Conservation (phyloP, 2,329 filamentous ascomycete species). For the Tolypocladium pustulatum region DNA sequence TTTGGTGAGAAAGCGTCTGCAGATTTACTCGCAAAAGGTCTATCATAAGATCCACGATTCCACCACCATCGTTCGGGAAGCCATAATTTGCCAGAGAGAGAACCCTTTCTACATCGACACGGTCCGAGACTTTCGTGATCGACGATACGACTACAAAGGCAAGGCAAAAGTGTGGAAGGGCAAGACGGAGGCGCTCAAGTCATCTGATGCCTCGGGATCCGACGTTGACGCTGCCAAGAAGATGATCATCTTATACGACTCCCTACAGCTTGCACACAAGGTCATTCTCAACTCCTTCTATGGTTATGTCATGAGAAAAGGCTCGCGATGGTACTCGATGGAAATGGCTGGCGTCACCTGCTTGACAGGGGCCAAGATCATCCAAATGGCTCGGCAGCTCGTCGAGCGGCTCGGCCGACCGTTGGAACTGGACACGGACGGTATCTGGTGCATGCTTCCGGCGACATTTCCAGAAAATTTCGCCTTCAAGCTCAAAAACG, state of each 20-base stretch:
- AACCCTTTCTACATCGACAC: constrained; percentile 98
- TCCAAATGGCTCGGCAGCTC: constrained; percentile 87
- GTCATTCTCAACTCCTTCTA: constrained; percentile 99
- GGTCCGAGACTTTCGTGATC: constrained; percentile 90
- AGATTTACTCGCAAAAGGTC: constrained; percentile 94
- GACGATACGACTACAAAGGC: constrained; percentile 96
- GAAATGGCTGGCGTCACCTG: constrained; percentile 99
- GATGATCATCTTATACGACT: constrained; percentile 96
- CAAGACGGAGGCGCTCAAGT: constrained; percentile 80
- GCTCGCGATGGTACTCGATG: constrained; percentile 97
- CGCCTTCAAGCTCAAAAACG: constrained; percentile 83
- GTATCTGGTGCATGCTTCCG: constrained; percentile 99
- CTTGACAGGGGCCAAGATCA: constrained; percentile 90
- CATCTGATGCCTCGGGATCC: constrained; percentile 59
- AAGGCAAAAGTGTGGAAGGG: constrained; percentile 98
- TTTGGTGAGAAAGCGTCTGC: constrained; percentile 75
- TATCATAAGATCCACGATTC: constrained; percentile 98
- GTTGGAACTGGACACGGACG: constrained; percentile 91
- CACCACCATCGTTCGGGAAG: constrained; percentile 84
- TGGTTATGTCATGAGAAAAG: constrained; percentile 98
- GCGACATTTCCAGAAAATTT: constrained; percentile 97
- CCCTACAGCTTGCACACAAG: constrained; percentile 92
- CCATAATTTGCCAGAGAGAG: constrained; percentile 95
- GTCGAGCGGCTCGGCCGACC: constrained; percentile 90
- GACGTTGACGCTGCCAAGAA: constrained; percentile 95